Base-by-base conservation (phyloP, 352 stramenopile genomes). In the Phytophthora pluvialis region DNA sequence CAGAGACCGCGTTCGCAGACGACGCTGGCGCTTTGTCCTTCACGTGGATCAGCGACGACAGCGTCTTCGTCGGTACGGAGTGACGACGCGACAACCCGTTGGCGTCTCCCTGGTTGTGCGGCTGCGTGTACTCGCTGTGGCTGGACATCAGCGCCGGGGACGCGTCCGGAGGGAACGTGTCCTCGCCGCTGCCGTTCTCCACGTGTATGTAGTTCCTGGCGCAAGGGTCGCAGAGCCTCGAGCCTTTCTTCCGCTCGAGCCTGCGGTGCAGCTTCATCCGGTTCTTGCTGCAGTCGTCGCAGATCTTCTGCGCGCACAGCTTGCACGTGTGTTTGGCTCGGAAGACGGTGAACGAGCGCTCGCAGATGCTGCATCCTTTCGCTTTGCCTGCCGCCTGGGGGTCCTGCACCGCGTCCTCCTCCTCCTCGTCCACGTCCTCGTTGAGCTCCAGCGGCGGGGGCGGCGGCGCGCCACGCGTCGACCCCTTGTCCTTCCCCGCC, bases 281-380 rank as follows among this genome's bases (percentile, higher is more conserved):
- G 67, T 86, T 94, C 72, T 91, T 90, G 63, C 82, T 92, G 70
- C 86, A 94, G 73, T 92, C 82, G 49, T 94, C 86, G 55, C 86
- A 94, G 47, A 93, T 86, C 60, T 88, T 87, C 40, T 78, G 70
- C 33, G 66, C 51, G 55, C 86, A 94, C 4, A 89, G 58, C 64
- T 90, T 89, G 60, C 86, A 94, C 60, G 84, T 91, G 60, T 94
- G 86, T 66, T 93, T 93, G 47, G 84, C 72, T 35, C 83, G 82
- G 51, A 94, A 92, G 38, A 94, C 82, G 2, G 79, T 83, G 55
- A 93, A 93, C 25, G 84, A 88, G 2, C 81, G 80, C 49, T 91
- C 80, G 54, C 84, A 93, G 38, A 89, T 77, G 12, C 67, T 75
- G 50, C 84, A 93, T 28, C 69, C 70, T 44, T 77, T 77, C 16